phyloP scores from a whole-genome alignment of 805 yeast species.

The Starmera caribaea region DNA sequence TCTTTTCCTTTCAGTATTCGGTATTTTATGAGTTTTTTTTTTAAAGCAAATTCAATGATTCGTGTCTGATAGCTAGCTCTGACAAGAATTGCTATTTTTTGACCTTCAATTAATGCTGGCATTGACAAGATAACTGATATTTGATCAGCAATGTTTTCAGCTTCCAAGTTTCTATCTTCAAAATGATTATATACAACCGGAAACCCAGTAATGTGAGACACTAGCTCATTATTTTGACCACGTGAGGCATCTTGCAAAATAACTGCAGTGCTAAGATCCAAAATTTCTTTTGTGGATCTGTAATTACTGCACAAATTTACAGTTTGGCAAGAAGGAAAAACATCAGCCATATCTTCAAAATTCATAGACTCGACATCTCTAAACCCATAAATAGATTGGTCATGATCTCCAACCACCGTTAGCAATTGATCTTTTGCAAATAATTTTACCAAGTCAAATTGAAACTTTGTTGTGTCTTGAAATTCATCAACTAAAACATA shows the following conservation, averaged over 20 bases:
- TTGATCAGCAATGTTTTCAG: constrained; percentile 46
- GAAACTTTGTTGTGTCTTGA: constrained; percentile 82
- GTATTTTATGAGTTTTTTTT: constrained; percentile 50
- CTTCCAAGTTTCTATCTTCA: constrained; percentile 40
- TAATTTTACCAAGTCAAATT: constrained; percentile 54
- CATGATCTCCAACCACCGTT: constrained; percentile 94
- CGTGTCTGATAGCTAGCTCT: constrained; percentile 56
- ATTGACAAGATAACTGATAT: constrained; percentile 36
- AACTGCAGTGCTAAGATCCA: constrained; percentile 52
- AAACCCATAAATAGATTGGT: constrained; percentile 88
- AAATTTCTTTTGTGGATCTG: constrained; percentile 63
- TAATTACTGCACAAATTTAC: constrained; percentile 61
- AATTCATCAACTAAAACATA: constrained; percentile 90
- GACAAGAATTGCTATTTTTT: constrained; percentile 67
- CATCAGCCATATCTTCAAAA: constrained; percentile 44
- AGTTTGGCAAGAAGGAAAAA: constrained; percentile 24
- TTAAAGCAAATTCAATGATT: constrained; percentile 53
- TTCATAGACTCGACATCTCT: constrained; percentile 69
- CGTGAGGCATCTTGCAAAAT: constrained; percentile 53
- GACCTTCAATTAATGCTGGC: constrained; percentile 34
- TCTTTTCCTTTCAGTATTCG: constrained; percentile 61
- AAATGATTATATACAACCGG: constrained; percentile 38
- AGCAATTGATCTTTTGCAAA: constrained; percentile 39
- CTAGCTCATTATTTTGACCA: constrained; percentile 29
- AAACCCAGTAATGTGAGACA: constrained; percentile 33